These are phyloP conservation scores for Acanthamoeba culbertsoni DNA, from an alignment of 208 protist species.

Conservation along the genomic window DNA sequence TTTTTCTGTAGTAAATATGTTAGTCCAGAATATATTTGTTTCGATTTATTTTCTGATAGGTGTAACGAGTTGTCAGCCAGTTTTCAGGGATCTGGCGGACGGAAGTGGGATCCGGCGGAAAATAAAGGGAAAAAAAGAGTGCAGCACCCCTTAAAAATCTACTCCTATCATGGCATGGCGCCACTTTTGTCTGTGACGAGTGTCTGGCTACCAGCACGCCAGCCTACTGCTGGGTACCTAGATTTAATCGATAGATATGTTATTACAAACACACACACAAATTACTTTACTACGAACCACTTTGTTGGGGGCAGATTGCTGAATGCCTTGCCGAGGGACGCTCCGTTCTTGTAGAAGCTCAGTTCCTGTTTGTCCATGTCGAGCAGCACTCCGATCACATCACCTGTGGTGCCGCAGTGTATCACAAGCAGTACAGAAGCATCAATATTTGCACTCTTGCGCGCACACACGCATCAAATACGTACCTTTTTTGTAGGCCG, in stretches of 20 bases:
- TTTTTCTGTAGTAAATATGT: no score
- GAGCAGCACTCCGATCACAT: not conserved
- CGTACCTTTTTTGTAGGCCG: not conserved
- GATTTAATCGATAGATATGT: not conserved
- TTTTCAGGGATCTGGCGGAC: no score
- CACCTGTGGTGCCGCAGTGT: not conserved
- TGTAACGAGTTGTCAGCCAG: no score
- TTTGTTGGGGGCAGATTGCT: not conserved
- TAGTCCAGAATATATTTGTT: no score
- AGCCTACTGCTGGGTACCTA: not conserved
- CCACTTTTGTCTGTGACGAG: no score
- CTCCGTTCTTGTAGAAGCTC: not conserved
- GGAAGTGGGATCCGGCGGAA: not conserved
- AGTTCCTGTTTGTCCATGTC: slow-evolving; percentile 44
- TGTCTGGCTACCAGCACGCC: not conserved
- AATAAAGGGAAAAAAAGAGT: no score
- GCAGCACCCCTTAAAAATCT: no score
- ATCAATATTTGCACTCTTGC: no score
- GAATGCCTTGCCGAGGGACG: not conserved
- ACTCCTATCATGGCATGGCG: no score
- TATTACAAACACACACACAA: not conserved
- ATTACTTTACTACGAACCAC: not conserved
- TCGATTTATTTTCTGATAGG: no score
- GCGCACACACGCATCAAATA: not conserved
- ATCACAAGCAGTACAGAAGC: not conserved